Evolutionary conservation across 2,329 filamentous ascomycete species (phyloP), one percentile per base, ranked within the genome.

Genomic region (Hirsutella thompsonii): DNA sequence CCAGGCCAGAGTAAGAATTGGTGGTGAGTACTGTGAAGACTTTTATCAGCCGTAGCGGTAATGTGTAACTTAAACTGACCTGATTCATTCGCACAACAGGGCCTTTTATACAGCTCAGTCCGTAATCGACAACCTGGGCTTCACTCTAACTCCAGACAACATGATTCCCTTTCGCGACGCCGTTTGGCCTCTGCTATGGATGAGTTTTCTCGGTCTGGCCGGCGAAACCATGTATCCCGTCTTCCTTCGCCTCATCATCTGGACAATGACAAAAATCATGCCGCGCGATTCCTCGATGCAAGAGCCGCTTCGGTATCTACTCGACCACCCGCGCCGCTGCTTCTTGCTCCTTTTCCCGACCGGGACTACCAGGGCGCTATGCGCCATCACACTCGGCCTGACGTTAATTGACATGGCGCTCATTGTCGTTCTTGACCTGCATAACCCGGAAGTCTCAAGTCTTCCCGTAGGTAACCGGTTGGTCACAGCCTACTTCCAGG

Each of bases 281-380:
- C 67, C 70, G 0, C 52, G 60, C 4, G 42, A 57, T 37, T 52
- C 62, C 0, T 49, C 55, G 1, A 65, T 63, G 37, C 56, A 58
- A 2, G 66, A 69, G 29, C 55, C 70, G 0, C 56, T 80, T 0
- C 56, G 61, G 1, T 81, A 80, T 46, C 59, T 81, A 1, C 66
- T 82, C 10, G 68, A 79, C 39, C 74, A 82, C 52, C 78, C 76
- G 0, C 66, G 76, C 36, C 63, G 77, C 6, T 79, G 75, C 48
- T 81, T 76, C 49, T 79, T 74, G 4, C 66, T 76, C 3, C 65
- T 81, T 3, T 81, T 81, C 48, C 76, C 75, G 0, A 64, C 67
- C 26, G 57, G 59, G n/a, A 68, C 74, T 8, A 80, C 76, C 0
- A 79, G 73, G 73, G 70, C 69, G 47, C 63, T 79, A 0, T 60